These are phyloP conservation scores for Leishmania braziliensis DNA, from an alignment of 208 protist species.

Conservation along the genomic window DNA sequence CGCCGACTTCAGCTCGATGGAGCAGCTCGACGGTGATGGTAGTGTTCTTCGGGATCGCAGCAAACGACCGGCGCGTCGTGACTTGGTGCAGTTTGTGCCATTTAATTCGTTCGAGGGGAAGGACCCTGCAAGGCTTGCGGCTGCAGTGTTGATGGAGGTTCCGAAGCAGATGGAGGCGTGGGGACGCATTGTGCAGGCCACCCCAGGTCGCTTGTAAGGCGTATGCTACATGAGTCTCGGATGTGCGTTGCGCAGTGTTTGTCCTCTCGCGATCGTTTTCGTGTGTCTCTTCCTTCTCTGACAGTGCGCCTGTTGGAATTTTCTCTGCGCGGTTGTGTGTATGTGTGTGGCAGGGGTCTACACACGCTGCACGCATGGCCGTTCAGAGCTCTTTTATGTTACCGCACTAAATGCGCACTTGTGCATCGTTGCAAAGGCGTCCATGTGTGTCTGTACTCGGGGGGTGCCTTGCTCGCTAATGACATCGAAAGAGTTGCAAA, in stretches of 20 bases:
- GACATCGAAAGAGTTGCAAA: not conserved
- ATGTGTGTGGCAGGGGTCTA: not conserved
- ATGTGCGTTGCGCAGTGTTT: not conserved
- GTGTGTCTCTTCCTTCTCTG: not conserved
- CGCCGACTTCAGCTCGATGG: conserved; percentile 91
- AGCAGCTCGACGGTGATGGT: conserved; percentile 92
- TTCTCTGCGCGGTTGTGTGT: not conserved
- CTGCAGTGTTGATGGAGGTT: conserved; percentile 53
- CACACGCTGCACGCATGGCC: not conserved
- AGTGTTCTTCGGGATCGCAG: conserved; percentile 17
- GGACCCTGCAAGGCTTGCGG: conserved; percentile 41
- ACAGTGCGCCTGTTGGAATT: not conserved
- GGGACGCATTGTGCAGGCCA: conserved; percentile 3
- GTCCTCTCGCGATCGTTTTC: not conserved
- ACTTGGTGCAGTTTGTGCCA: conserved; percentile 82
- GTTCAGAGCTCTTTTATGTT: not conserved
- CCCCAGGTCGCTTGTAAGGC: not conserved
- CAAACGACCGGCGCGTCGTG: conserved; percentile 23
- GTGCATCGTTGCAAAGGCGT: not conserved
- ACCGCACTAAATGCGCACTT: not conserved
- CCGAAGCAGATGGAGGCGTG: conserved; percentile 50
- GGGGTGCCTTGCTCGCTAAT: not conserved
- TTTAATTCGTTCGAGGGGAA: conserved; percentile 48
- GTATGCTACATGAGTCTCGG: not conserved
- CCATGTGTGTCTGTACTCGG: not conserved